Base-by-base conservation (phyloP, 768 basidiomycete species). In the Fomitopsis serialis region DNA sequence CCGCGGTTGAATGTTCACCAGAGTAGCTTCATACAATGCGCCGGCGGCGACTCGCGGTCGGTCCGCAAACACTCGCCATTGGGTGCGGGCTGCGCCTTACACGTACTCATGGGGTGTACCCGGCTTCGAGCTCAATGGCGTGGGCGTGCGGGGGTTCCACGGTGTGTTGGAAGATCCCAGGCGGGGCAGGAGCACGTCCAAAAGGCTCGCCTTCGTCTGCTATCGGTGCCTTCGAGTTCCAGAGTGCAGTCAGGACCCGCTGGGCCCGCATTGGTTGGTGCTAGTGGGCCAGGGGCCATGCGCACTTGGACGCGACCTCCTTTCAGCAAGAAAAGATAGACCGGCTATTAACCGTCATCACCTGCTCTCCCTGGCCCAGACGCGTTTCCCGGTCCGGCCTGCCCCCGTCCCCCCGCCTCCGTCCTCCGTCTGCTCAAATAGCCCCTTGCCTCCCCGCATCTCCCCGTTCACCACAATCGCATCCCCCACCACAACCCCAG, bases 361-460 rank as follows among this genome's bases (percentile, higher is more conserved):
- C 37, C 37, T 40, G 37, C 15, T 40, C 37, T 19, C 15, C 54
- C 46, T 44, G 54, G 56, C 19, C 60, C 56, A 60, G 59, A 45
- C 52, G 45, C 54, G 55, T 32, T 43, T 9, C 42, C 60, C 60
- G 60, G 60, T 57, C 60, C 60, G 60, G 52, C 6, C n/a, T 42
- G 3, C 19, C 36, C 19, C 48, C 48, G 48, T 19, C 34, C 32
- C 46, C 34, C 1, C 22, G 53, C 51, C 51, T 53, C 32, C 45
- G 22, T 47, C 48, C 37, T 40, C 37, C 37, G 37, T 4, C 6
- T 4, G 37, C n/a, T 45, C 53, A 52, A 52, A 58, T 52, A 55
- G 48, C 57, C 24, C 57, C 48, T 21, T 42, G 24, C 29, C 22
- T 52, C 42, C 23, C 22, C 37, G 40, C 36, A 40, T 53, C 54